phyloP scores from a whole-genome alignment of 352 stramenopile genomes.

The Pilasporangium apinafurcum region DNA sequence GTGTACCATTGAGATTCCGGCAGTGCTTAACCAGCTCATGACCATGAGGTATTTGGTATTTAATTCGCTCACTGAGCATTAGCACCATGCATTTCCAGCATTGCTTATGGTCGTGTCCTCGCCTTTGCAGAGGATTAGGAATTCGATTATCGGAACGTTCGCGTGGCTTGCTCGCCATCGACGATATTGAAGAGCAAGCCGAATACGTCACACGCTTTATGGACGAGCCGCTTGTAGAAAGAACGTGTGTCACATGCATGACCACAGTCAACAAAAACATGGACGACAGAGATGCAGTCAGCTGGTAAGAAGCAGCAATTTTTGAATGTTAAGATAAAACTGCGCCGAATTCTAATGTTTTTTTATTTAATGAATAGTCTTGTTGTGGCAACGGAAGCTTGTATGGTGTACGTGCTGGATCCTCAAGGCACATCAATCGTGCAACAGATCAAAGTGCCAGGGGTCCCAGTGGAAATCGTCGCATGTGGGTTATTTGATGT shows the following conservation, averaged over 20 bases:
- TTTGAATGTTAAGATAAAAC: too few relatives aligned
- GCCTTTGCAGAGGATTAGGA: conserved; percentile 30
- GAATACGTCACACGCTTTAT: conserved; percentile 80
- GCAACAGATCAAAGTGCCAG: conserved; percentile 62
- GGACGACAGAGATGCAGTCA: conserved; percentile 74
- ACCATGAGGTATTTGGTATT: conserved; percentile 35
- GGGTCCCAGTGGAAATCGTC: conserved; percentile 72
- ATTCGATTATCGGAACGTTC: conserved; percentile 69
- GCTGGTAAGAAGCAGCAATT: too few relatives aligned
- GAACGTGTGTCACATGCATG: conserved; percentile 82
- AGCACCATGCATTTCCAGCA: not conserved
- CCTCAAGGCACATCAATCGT: conserved; percentile 66
- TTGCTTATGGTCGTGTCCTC: not conserved
- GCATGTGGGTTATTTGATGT: conserved; percentile 69
- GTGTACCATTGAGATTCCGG: conserved; percentile 61
- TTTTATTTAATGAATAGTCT: conserved; percentile 26
- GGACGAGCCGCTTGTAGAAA: conserved; percentile 68
- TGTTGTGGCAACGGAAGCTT: conserved; percentile 81
- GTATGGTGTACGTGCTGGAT: conserved; percentile 74
- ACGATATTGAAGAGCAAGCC: conserved; percentile 77
- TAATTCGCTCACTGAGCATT: not conserved
- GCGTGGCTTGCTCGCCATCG: conserved; percentile 63
- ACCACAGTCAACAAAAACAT: conserved; percentile 86
- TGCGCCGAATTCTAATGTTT: too few relatives aligned
- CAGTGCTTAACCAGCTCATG: conserved; percentile 54